phyloP scores from a whole-genome alignment of 129 eudicot species.

The Artemisia annua region DNA sequence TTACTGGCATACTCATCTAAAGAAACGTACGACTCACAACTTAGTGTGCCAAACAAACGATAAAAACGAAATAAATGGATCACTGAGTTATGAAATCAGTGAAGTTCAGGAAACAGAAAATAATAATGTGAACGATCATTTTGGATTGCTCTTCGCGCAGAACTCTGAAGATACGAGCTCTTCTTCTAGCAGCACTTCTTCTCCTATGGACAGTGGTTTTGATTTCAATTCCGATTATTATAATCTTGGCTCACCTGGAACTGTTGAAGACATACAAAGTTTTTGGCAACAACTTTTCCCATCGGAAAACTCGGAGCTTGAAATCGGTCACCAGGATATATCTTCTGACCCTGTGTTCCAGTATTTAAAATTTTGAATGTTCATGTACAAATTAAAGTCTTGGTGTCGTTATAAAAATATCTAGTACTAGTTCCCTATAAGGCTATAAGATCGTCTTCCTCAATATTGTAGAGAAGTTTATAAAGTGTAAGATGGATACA shows the following conservation, averaged over 20 bases:
- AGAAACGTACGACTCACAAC: constrained; percentile 18
- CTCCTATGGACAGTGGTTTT: not conserved
- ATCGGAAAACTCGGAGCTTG: constrained; percentile 9
- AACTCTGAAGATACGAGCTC: not conserved
- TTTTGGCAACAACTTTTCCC: constrained; percentile 22
- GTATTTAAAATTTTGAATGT: constrained; percentile 6
- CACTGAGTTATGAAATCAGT: not conserved
- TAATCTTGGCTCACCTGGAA: constrained; percentile 1
- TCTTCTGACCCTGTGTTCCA: constrained; percentile 8
- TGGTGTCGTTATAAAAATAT: too few species aligned
- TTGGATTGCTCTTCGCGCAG: not conserved
- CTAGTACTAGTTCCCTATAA: too few species aligned
- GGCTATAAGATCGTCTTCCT: too few species aligned
- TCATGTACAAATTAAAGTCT: too few species aligned
- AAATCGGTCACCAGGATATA: not conserved
- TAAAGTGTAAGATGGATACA: too few species aligned
- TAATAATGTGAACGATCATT: not conserved
- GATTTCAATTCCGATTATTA: not conserved
- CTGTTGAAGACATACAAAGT: constrained; percentile 9
- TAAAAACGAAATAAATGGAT: not conserved
- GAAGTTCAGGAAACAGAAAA: not conserved
- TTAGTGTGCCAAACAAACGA: not conserved
- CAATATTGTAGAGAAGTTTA: too few species aligned
- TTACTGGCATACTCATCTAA: constrained; percentile 42
- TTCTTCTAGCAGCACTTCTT: not conserved